Percentiles rank a stretch among this genome's conserved stretches.
phyloP scores from a whole-genome alignment of 345 rosid species.

The Hibiscus trionum region DNA sequence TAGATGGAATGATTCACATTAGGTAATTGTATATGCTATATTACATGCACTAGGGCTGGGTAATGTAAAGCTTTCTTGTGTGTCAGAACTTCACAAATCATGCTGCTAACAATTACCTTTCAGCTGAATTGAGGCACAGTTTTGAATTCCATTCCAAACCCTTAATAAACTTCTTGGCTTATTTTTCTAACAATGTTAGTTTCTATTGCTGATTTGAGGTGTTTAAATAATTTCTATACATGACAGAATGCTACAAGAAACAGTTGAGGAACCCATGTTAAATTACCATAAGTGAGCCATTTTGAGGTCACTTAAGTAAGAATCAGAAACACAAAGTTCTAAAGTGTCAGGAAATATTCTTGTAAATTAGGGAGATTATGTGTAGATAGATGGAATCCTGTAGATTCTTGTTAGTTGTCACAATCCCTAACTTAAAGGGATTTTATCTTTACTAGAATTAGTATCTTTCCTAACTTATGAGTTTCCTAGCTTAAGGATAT shows the following conservation, averaged over 20 bases:
- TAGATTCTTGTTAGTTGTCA: no score
- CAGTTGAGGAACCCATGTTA: background rate
- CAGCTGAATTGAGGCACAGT: background rate
- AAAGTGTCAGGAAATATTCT: no score
- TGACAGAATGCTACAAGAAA: background rate
- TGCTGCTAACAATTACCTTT: background rate
- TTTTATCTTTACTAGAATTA: no score
- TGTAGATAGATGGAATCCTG: no score
- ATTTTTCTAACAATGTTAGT: background rate
- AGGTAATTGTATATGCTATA: background rate
- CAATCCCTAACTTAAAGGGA: no score
- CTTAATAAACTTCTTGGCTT: background rate
- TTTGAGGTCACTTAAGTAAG: constrained; percentile 1
- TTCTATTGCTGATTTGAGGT: background rate
- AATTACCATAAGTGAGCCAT: background rate
- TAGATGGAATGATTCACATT: background rate
- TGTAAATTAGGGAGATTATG: no score
- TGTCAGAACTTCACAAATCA: background rate
- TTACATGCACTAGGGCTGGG: background rate
- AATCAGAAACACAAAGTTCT: background rate
- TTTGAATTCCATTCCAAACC: background rate
- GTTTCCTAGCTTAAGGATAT: no score
- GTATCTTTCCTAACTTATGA: no score
- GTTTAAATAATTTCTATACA: background rate
- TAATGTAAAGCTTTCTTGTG: background rate